Percentiles rank a stretch among this genome's conserved stretches.
These are phyloP conservation scores for Nephelium lappaceum DNA, from an alignment of 345 rosid genomes.

Conservation along the genomic window DNA sequence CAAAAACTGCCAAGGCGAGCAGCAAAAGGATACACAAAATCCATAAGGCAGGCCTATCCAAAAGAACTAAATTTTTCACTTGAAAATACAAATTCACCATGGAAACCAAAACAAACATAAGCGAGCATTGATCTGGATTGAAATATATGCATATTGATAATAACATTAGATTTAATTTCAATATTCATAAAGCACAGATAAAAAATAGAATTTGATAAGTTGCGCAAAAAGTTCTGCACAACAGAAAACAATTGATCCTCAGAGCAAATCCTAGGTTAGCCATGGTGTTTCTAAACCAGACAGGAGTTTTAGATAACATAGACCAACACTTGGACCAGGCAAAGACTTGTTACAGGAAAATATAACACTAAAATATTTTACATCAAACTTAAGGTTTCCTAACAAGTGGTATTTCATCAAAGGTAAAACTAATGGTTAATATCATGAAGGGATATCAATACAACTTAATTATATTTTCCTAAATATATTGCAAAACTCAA, in stretches of 20 bases:
- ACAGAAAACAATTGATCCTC: neutral
- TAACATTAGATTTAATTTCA: neutral
- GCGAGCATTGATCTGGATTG: neutral
- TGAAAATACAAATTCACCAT: neutral
- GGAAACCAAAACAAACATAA: neutral
- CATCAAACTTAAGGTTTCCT: neutral
- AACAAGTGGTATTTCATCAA: neutral
- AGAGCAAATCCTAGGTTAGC: neutral
- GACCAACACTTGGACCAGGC: neutral
- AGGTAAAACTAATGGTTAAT: neutral
- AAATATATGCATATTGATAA: neutral
- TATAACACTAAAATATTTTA: neutral
- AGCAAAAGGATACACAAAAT: too few relatives aligned
- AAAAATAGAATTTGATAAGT: neutral
- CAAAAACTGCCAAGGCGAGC: too few relatives aligned
- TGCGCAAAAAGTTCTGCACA: neutral
- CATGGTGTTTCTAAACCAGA: constrained; percentile 14
- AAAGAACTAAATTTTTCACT: too few relatives aligned
- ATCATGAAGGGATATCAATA: neutral
- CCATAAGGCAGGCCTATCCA: too few relatives aligned
- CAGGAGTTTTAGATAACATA: neutral
- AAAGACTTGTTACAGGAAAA: neutral
- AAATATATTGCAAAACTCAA: neutral
- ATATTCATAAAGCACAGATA: neutral
- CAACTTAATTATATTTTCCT: neutral